phyloP scores from a whole-genome alignment of 1,284 basidiomycete species.

The Pascua guehoae region DNA sequence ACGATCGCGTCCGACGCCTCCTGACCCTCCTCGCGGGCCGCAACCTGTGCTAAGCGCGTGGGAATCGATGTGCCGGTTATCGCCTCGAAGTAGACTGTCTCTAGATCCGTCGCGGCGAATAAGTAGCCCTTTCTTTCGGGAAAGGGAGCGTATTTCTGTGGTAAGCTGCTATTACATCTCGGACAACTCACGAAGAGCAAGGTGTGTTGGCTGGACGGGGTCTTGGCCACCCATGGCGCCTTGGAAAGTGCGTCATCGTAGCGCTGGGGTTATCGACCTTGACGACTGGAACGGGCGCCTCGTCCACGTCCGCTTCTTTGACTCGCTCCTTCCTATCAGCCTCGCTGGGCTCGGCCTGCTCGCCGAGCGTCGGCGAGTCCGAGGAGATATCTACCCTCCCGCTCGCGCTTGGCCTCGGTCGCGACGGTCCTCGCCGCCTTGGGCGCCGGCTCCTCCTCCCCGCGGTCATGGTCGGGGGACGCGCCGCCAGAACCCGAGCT shows the following conservation, averaged over 20 bases:
- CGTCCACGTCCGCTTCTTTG: too few species aligned
- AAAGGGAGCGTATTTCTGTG: constrained; percentile 33
- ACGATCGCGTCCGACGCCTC: constrained; percentile 3
- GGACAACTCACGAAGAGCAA: constrained; percentile 24
- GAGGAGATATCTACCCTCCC: too few species aligned
- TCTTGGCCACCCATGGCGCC: constrained; percentile 29
- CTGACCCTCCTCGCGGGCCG: constrained; percentile 1
- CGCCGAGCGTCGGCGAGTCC: too few species aligned
- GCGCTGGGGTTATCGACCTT: background rate
- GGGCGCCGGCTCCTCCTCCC: constrained; percentile 1
- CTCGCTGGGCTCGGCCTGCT: too few species aligned
- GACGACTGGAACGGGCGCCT: too few species aligned
- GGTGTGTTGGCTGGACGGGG: constrained; percentile 8
- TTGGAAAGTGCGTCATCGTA: constrained; percentile 26
- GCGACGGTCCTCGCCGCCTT: constrained; percentile 3
- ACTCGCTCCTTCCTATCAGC: too few species aligned
- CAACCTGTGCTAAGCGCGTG: constrained; percentile 17
- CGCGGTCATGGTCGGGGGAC: too few species aligned
- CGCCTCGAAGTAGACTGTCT: constrained; percentile 25
- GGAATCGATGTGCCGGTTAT: constrained; percentile 24
- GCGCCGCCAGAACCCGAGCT: too few species aligned
- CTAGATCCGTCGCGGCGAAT: constrained; percentile 32
- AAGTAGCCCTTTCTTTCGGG: constrained; percentile 34
- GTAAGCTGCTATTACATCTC: too few species aligned
- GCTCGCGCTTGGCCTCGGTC: background rate